Base-by-base conservation (phyloP, 495 filamentous ascomycete genomes). In the Penicillium cataractarum region DNA sequence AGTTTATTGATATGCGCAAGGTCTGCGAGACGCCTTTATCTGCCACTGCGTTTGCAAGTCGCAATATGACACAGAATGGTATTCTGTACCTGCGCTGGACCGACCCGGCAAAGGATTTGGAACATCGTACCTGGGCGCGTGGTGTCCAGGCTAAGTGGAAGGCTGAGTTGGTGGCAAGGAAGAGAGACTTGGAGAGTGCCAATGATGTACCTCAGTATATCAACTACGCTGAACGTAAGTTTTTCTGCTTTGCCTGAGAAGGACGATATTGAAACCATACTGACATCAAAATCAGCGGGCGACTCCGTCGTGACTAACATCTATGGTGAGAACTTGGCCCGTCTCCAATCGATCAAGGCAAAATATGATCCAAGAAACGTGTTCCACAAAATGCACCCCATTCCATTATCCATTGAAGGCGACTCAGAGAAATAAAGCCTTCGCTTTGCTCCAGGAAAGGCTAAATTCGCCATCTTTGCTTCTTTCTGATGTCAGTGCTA, bases 311-410 rank as follows among this genome's bases (percentile, higher is more conserved):
- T 77, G 10, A 39, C 55, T 2, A 77, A 77, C 39, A 76, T 78
- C 37, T 78, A 76, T 22, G 84, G 85, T 2, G 65, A 65, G n/a
- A 85, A 86, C 52, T 69, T 80, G 12, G 58, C 55, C 1, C 74
- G 76, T 9, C 62, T 86, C 60, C 73, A 77, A 59, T 65, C 64
- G 19, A 35, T 86, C 40, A 86, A 86, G 74, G 70, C 72, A 48
- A 74, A 80, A 56, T 86, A 86, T 58, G 84, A 87, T 61, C 82
- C 84, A 0, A 75, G 69, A 1, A 86, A 86, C 65, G 63, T 86
- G 21, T 87, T 87, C 65, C 69, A 78, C 55, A 77, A 80, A 62
- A 78, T 78, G 74, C 76, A 78, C 26, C 65, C 71, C 0, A 67
- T 74, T 35, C 29, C 64, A 19, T 42, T 37, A n/a, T 19, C 19